Evolutionary conservation across 2,329 filamentous ascomycete genomes (phyloP).

Genomic region (Trichoderma pleuroti): DNA sequence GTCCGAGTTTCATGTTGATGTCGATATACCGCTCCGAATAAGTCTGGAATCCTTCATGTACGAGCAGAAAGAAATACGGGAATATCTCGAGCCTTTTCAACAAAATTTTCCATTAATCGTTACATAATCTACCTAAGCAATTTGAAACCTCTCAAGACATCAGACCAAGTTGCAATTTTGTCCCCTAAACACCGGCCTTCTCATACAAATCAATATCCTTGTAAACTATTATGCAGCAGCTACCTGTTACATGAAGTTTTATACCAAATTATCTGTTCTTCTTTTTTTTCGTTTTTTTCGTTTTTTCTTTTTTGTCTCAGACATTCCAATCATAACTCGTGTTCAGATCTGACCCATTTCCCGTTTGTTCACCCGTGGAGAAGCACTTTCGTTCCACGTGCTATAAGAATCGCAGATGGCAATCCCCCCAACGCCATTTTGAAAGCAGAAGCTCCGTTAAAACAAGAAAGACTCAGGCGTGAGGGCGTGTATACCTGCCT

Average conservation of each 20-base stretch:
- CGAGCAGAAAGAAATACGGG: neutral
- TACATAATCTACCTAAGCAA: neutral
- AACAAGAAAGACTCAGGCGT: slow-evolving; percentile 40
- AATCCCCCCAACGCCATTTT: slow-evolving; percentile 51
- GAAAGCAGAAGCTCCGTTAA: slow-evolving; percentile 38
- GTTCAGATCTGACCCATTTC: slow-evolving; percentile 33
- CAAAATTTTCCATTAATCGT: neutral
- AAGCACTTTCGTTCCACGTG: slow-evolving; percentile 51
- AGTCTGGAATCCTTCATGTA: neutral
- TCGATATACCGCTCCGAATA: neutral
- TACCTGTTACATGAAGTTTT: slow-evolving; percentile 17
- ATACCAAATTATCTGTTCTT: neutral
- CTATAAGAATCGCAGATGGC: slow-evolving; percentile 37
- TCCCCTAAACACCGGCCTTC: neutral
- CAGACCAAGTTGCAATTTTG: neutral
- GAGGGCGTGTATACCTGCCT: slow-evolving; percentile 41
- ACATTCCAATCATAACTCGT: slow-evolving; percentile 26
- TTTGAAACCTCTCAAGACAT: neutral
- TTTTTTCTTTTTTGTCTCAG: neutral
- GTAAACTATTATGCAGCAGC: slow-evolving; percentile 3
- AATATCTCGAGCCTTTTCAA: neutral
- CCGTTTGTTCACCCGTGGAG: slow-evolving; percentile 38
- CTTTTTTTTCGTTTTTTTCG: neutral
- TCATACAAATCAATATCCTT: slow-evolving; percentile 14
- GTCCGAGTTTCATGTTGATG: neutral